Evolutionary conservation across 2,329 filamentous ascomycete species (phyloP), one percentile per base, ranked within the genome.

Genomic region (Simplicillium sp.): DNA sequence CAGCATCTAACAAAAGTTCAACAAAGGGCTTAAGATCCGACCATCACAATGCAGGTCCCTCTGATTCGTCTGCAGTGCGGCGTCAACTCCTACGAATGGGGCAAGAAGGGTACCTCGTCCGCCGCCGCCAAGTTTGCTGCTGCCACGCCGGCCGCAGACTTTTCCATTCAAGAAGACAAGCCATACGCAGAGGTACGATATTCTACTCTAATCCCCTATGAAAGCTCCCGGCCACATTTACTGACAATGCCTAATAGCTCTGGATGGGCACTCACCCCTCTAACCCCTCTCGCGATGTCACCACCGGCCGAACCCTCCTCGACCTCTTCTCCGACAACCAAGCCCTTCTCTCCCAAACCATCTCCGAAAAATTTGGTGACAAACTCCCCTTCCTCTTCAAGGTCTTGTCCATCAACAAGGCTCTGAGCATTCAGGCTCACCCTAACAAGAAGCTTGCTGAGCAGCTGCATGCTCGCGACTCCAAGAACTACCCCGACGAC

Each of bases 251-350:
- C 9, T 25, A 7, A 16, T 51, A 96, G 88, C 71, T 98, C 55
- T 98, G 92, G 92, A 98, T 98, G 92, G 92, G 92, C 56, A 96
- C 90, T 1, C 92, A 98, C 56, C 89, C 90, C 35, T 94, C 87
- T 36, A 88, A 96, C 54, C 92, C 92, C 14, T 97, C 92, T 44
- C 94, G 84, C 61, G 88, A 97, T 57, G 61, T 95, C 50, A 68
- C 75, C 37, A 94, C 92, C 20, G 83, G 88, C 59, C 84, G 87
- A 40, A 84, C 84, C 2, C 77, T 98, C 11, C 79, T 95, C 49
- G 88, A 96, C 45, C 74, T 97, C 36, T 82, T 96, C 40, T 72
- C 87, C 57, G 85, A 90, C 52, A 96, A 97, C 66, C 75, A 87
- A 55, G 79, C 82, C 16, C 75, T 98, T 38, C 75, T 98, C 50